These are phyloP conservation scores for Avena insularis DNA, from an alignment of 176 grass and related monocot genomes.

Conservation along the genomic window DNA sequence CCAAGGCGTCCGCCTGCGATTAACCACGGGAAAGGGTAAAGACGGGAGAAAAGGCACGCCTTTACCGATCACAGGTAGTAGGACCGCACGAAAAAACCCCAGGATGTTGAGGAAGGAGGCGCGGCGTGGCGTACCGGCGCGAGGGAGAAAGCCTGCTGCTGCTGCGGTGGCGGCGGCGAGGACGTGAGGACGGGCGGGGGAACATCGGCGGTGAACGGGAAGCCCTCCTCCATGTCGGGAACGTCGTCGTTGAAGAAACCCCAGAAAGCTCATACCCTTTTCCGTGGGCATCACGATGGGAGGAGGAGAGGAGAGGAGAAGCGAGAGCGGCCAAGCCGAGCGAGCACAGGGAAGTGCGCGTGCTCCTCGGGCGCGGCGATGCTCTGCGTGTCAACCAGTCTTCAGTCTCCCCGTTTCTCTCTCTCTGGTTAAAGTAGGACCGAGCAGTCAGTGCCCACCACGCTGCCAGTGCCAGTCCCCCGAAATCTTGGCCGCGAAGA, in stretches of 20 bases:
- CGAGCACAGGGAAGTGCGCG: background rate
- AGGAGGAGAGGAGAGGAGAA: background rate
- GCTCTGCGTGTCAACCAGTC: background rate
- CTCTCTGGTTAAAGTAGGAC: background rate
- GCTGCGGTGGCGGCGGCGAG: conserved; percentile 46
- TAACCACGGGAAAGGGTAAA: background rate
- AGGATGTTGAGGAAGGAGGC: too few species aligned
- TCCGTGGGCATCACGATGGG: background rate
- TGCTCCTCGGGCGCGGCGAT: background rate
- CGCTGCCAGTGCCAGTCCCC: background rate
- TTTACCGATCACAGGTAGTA: background rate
- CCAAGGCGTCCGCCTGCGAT: conserved; percentile 35
- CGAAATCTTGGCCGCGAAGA: conserved; percentile 22
- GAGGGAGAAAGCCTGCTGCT: conserved; percentile 45
- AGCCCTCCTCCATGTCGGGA: conserved; percentile 17
- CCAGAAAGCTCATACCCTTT: conserved; percentile 49
- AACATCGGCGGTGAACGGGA: conserved; percentile 22
- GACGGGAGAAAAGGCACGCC: background rate
- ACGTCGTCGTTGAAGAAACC: conserved; percentile 42
- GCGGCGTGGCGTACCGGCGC: conserved; percentile 51
- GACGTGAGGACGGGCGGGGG: conserved; percentile 41
- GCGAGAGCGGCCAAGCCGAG: background rate
- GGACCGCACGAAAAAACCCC: background rate
- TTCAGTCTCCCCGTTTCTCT: background rate
- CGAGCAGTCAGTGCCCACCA: background rate